Conservation (phyloP, 2,329 filamentous ascomycete species). For the Trichophaea hybrida region DNA sequence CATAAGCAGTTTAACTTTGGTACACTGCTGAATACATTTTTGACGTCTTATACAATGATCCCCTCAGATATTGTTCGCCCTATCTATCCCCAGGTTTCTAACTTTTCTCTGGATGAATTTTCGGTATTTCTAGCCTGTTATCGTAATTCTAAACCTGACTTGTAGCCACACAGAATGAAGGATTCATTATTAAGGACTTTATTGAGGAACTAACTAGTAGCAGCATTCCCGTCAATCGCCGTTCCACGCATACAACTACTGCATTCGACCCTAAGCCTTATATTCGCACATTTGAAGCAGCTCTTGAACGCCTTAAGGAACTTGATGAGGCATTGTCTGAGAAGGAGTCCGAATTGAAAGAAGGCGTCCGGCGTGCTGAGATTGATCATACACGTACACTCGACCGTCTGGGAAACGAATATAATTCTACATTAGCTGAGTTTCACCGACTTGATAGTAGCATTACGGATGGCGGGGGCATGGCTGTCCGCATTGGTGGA, state of each 20-base stretch:
- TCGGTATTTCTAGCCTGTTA: slow-evolving; percentile 28
- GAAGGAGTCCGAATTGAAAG: slow-evolving; percentile 79
- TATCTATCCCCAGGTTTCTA: slow-evolving; percentile 6
- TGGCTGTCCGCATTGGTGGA: slow-evolving; percentile 89
- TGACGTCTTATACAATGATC: slow-evolving; percentile 6
- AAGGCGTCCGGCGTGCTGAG: slow-evolving; percentile 80
- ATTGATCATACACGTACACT: slow-evolving; percentile 83
- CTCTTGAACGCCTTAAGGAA: slow-evolving; percentile 39
- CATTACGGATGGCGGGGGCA: slow-evolving; percentile 55
- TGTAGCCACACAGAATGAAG: slow-evolving; percentile 47
- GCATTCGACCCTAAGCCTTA: slow-evolving; percentile 89
- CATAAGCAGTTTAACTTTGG: too few species aligned
- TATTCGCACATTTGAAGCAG: slow-evolving; percentile 82
- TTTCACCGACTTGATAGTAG: slow-evolving; percentile 83
- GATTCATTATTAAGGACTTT: slow-evolving; percentile 97
- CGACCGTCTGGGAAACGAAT: slow-evolving; percentile 70
- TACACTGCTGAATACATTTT: too few species aligned
- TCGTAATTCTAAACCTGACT: not conserved
- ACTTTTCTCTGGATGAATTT: slow-evolving; percentile 29
- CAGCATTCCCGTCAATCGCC: slow-evolving; percentile 62
- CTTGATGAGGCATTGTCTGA: slow-evolving; percentile 66
- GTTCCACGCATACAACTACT: slow-evolving; percentile 45
- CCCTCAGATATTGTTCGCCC: slow-evolving; percentile 1
- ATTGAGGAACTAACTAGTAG: slow-evolving; percentile 82
- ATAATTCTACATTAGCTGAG: slow-evolving; percentile 80